phyloP scores from a whole-genome alignment of 352 stramenopile species.

The Globisporangium cederbergense region DNA sequence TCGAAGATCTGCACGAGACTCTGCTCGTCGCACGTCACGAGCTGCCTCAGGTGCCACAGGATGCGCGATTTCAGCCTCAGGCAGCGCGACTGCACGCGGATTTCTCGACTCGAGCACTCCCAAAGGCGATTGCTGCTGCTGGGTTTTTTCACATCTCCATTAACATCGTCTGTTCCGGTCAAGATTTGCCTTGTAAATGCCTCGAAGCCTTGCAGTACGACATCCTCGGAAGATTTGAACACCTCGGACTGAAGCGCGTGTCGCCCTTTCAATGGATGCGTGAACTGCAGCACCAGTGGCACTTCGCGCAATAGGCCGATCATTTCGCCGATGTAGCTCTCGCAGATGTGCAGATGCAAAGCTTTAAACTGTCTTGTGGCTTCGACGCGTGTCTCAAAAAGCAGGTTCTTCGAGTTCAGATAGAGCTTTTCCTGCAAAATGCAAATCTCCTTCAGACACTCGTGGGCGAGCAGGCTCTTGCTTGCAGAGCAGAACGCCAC shows the following conservation, averaged over 20 bases:
- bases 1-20: conserved; percentile 7
- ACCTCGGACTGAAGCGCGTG: neutral
- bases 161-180: neutral
- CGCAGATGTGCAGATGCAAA: conserved; percentile 24
- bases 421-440: neutral
- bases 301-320: conserved; percentile 23
- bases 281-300: conserved; percentile 22
- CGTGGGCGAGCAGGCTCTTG: conserved; percentile 5
- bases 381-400: neutral
- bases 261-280: conserved; percentile 4
- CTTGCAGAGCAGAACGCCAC: conserved; percentile 14
- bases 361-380: neutral
- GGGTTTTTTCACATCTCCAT: neutral
- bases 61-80: conserved; percentile 7
- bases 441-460: conserved; percentile 14
- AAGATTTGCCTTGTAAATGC: neutral
- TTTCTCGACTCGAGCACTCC: conserved; percentile 10
- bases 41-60: conserved; percentile 15
- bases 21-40: neutral
- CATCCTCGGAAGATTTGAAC: neutral
- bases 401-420: conserved; percentile 5
- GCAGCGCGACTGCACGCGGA: conserved; percentile 5
- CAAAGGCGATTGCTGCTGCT: conserved; percentile 1
- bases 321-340: conserved; percentile 29
- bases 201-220: conserved; percentile 5